Base-by-base conservation (phyloP, 495 filamentous ascomycete genomes). In the Penicillium ucsense region DNA sequence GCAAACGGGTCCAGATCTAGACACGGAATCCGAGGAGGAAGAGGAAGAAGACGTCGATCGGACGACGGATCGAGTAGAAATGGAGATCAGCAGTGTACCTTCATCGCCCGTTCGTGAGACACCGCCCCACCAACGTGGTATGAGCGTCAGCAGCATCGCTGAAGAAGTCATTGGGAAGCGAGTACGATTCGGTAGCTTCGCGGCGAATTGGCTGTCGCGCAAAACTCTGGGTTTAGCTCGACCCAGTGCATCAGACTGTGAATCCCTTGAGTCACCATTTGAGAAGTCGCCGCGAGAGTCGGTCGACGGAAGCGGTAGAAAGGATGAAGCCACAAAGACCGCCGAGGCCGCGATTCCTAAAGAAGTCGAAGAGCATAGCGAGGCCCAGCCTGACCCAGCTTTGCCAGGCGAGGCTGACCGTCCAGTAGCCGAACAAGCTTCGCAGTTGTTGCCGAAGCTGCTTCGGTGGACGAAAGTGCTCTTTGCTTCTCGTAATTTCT, bases 191-290 rank as follows among this genome's bases (percentile, higher is more conserved):
- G 90, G 91, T 2, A 71, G 85, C 27, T 95, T 95, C 61, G 87
- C 91, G 0, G 79, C 87, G 50, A 82, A 80, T 52, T 96, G 92
- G 91, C 88, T 97, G 53, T 90, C 85, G 8, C 81, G 76, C 53
- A 84, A 81, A 42, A 89, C 85, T 3, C 85, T 89, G 84, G 82
- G 78, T 43, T 65, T 72, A 27, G 60, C 68, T 4, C 58, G 61
- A 5, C 61, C 68, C 5, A 62, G 61, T 0, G 55, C 55, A 5
- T 46, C 61, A 30, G 45, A 67, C 58, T 37, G 62, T 31, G 60
- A 62, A 30, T 39, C 42, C 8, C 42, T 41, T 0, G 60, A 55
- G 29, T 50, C 53, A 40, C 56, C 57, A 2, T 50, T 62, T 43
- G 61, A 61, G 3, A 54, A 65, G 12, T 30, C 52, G 2, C 54